Conservation (phyloP, 768 basidiomycete species). For the Mycena albidolilacea region DNA sequence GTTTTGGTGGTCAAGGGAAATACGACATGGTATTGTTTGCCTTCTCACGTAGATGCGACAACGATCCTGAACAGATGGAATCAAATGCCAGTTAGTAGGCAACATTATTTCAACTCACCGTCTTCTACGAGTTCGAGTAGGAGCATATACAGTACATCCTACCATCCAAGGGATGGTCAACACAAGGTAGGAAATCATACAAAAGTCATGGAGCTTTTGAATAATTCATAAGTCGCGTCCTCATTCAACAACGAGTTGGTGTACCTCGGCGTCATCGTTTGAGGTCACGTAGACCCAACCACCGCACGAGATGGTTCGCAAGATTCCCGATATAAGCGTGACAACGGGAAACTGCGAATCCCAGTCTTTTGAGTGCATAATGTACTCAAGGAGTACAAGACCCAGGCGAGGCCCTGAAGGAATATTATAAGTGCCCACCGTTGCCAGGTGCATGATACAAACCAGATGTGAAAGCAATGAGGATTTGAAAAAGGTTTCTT, state of each 20-base stretch:
- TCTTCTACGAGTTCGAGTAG: constrained; percentile 60
- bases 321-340: constrained; percentile 73
- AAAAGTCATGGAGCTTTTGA: constrained; percentile 74
- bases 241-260: not conserved
- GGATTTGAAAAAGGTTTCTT: constrained; percentile 85
- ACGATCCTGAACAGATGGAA: constrained; percentile 56
- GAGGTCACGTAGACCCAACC: constrained; percentile 96
- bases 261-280: constrained; percentile 79
- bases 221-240: not conserved
- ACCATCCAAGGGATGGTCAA: constrained; percentile 93
- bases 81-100: constrained; percentile 5
- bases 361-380: constrained; percentile 58
- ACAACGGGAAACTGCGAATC: constrained; percentile 61
- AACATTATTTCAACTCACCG: constrained; percentile 58
- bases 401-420: constrained; percentile 79
- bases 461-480: constrained; percentile 90
- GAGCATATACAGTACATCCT: constrained; percentile 73
- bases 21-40: constrained; percentile 12
- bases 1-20: constrained; percentile 10
- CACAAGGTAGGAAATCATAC: constrained; percentile 91
- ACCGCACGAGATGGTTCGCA: constrained; percentile 86
- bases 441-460: constrained; percentile 32
- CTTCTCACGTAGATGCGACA: constrained; percentile 66
- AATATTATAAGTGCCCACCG: not conserved
- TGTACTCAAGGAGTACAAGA: constrained; percentile 74